Percentiles rank a stretch among this genome's conserved stretches.
phyloP scores from a whole-genome alignment of 495 filamentous ascomycete species.

The Lichenothelia convexa region DNA sequence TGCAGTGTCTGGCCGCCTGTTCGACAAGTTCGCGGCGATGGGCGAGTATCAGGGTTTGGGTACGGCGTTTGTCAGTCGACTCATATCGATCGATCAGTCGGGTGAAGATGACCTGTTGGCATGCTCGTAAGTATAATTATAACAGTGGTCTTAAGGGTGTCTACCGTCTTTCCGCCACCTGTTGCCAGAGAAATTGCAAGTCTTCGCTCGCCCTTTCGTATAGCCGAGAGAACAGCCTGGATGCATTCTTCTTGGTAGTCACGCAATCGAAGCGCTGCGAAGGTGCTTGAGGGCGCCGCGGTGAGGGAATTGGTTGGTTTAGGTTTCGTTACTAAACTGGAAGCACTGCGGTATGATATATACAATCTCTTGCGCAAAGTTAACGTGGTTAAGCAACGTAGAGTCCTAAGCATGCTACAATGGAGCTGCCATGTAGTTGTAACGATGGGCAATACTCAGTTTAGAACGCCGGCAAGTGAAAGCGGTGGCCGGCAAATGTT shows the following conservation, averaged over 20 bases:
- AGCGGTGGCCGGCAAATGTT: too few relatives aligned
- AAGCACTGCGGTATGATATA: too few relatives aligned
- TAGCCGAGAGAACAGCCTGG: slow-evolving; percentile 54
- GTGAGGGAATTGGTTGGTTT: too few relatives aligned
- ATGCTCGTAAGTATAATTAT: slow-evolving; percentile 1
- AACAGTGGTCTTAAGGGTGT: slow-evolving; percentile 5
- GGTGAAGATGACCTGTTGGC: slow-evolving; percentile 71
- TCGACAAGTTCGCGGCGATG: slow-evolving; percentile 92
- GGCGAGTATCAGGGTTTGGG: slow-evolving; percentile 76
- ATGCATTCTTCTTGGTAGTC: slow-evolving; percentile 42
- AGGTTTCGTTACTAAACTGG: too few relatives aligned
- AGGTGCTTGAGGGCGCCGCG: too few relatives aligned
- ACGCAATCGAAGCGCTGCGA: slow-evolving; percentile 22
- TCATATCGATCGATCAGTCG: slow-evolving; percentile 70
- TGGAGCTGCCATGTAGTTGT: too few relatives aligned
- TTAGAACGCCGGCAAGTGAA: too few relatives aligned
- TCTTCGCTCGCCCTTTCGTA: slow-evolving; percentile 58
- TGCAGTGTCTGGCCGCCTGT: slow-evolving; percentile 76
- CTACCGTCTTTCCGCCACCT: slow-evolving; percentile 79
- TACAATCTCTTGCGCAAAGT: too few relatives aligned
- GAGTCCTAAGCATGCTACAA: too few relatives aligned
- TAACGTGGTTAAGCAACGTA: too few relatives aligned
- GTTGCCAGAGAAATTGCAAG: slow-evolving; percentile 83
- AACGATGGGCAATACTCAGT: too few relatives aligned
- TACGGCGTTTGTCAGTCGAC: slow-evolving; percentile 34